phyloP scores from a whole-genome alignment of 1,139 yeast genomes.

The Diutina mesorugosa region DNA sequence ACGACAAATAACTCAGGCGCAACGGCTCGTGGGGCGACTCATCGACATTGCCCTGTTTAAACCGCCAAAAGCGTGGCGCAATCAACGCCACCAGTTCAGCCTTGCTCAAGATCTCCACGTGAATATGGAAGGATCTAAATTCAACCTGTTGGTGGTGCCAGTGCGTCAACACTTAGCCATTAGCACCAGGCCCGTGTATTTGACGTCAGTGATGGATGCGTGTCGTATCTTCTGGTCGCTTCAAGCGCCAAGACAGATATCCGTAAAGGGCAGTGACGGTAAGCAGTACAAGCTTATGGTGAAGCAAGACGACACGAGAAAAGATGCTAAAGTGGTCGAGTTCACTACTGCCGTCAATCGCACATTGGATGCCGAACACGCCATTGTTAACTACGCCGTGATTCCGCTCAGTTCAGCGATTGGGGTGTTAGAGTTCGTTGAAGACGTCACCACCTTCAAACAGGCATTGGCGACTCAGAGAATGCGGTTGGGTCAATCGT shows the following conservation, averaged over 20 bases:
- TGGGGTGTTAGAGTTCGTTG: slow-evolving; percentile 92
- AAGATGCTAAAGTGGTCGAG: slow-evolving; percentile 91
- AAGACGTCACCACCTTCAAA: slow-evolving; percentile 70
- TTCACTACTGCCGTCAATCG: slow-evolving; percentile 81
- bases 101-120: neutral
- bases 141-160: neutral
- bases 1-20: neutral
- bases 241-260: slow-evolving; percentile 77
- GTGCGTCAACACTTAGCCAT: neutral
- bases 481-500: slow-evolving; percentile 20
- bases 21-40: neutral
- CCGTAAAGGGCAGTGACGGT: slow-evolving; percentile 71
- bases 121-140: neutral
- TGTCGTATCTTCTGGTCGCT: slow-evolving; percentile 67
- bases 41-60: neutral
- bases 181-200: slow-evolving; percentile 25
- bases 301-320: slow-evolving; percentile 86
- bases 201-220: slow-evolving; percentile 42
- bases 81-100: neutral
- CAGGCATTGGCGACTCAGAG: slow-evolving; percentile 41
- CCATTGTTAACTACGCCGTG: slow-evolving; percentile 76
- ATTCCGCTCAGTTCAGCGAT: slow-evolving; percentile 76
- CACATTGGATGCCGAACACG: slow-evolving; percentile 54
- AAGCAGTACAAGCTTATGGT: slow-evolving; percentile 59
- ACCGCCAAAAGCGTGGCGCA: neutral